A percentile compares a stretch with the other conserved stretches of the same genome.
Conservation (phyloP, 768 basidiomycete genomes). For the Suillus plorans region DNA sequence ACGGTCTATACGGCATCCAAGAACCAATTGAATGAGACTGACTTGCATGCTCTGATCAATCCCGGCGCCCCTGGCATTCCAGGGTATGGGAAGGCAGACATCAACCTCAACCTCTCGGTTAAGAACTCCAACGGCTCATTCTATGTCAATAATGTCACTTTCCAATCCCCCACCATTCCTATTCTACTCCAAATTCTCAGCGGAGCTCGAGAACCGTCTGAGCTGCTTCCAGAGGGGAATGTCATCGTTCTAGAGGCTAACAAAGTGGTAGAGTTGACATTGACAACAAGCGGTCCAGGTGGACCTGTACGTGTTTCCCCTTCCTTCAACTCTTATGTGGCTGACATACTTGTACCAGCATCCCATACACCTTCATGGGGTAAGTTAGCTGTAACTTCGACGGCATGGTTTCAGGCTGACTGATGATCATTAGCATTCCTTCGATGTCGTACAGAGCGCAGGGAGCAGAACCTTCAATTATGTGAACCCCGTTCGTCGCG, state of each 20-base stretch:
- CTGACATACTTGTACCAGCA: slow-evolving; percentile 25
- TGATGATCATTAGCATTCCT: slow-evolving; percentile 35
- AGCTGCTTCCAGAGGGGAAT: slow-evolving; percentile 26
- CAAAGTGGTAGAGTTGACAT: slow-evolving; percentile 24
- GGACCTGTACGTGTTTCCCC: background rate
- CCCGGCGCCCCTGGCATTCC: slow-evolving; percentile 39
- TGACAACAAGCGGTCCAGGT: slow-evolving; percentile 12
- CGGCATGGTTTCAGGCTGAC: background rate
- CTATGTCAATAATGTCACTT: slow-evolving; percentile 15
- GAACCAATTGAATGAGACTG: slow-evolving; percentile 31
- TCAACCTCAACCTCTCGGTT: slow-evolving; percentile 28
- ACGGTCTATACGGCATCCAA: slow-evolving; percentile 27
- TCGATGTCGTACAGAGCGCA: slow-evolving; percentile 45
- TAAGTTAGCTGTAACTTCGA: slow-evolving; percentile 14
- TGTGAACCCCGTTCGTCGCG: slow-evolving; percentile 52
- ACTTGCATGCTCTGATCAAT: slow-evolving; percentile 23
- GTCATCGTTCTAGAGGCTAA: slow-evolving; percentile 23
- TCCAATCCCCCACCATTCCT: slow-evolving; percentile 35
- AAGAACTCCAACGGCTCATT: slow-evolving; percentile 8
- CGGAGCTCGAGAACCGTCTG: slow-evolving; percentile 33
- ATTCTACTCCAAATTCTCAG: slow-evolving; percentile 46
- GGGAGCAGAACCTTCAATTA: slow-evolving; percentile 40
- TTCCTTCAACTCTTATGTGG: too few relatives aligned
- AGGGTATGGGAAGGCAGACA: slow-evolving; percentile 40
- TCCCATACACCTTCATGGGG: slow-evolving; percentile 47